phyloP scores from a whole-genome alignment of 2,329 filamentous ascomycete genomes.

The Dactylellina haptotyla region DNA sequence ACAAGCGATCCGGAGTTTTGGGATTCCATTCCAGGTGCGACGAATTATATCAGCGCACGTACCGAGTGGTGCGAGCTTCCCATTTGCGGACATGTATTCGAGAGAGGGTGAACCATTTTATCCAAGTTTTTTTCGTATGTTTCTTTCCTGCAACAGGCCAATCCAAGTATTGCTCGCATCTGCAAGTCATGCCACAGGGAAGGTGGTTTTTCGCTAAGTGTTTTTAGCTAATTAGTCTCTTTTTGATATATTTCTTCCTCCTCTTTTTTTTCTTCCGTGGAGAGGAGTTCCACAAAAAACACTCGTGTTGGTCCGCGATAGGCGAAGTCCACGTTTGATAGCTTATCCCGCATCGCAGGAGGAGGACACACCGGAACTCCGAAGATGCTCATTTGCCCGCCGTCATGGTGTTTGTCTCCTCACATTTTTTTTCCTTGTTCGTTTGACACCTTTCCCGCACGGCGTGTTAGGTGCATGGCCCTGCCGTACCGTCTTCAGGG shows the following conservation, averaged over 20 bases:
- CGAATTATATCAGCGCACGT: constrained; percentile 53
- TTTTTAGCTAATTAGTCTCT: too few relatives aligned
- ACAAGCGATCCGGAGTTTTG: constrained; percentile 2
- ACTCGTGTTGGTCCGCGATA: constrained; percentile 53
- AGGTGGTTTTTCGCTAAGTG: too few relatives aligned
- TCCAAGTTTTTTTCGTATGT: neutral
- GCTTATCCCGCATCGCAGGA: neutral
- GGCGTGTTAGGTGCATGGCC: constrained; percentile 4
- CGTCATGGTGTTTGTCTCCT: too few relatives aligned
- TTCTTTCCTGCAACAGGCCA: neutral
- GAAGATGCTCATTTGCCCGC: too few relatives aligned
- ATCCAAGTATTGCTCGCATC: neutral
- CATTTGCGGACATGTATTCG: constrained; percentile 10
- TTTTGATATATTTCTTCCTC: too few relatives aligned
- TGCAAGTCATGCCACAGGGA: too few relatives aligned
- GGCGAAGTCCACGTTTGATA: constrained; percentile 23
- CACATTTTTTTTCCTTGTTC: neutral
- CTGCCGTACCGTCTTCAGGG: constrained; percentile 36
- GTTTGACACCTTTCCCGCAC: neutral
- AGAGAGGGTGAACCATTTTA: neutral
- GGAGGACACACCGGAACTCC: too few relatives aligned
- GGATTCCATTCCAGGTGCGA: constrained; percentile 1
- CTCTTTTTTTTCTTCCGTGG: too few relatives aligned
- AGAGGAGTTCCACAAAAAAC: constrained; percentile 51
- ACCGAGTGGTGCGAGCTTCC: constrained; percentile 3